These are phyloP conservation scores for Streptanthus diversifolius DNA, from an alignment of 345 rosid genomes.

Conservation along the genomic window DNA sequence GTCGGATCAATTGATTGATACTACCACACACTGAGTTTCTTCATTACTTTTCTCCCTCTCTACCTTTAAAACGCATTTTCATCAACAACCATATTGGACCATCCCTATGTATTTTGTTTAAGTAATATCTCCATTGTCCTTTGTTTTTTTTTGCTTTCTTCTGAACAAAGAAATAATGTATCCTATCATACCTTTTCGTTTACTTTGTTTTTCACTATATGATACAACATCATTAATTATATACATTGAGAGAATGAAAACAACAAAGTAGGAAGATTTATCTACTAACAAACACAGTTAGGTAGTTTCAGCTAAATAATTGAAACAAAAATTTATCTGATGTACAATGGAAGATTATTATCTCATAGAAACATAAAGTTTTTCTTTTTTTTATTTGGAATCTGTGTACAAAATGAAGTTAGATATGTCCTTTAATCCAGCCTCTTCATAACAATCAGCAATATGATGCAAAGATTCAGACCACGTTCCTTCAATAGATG, in stretches of 20 bases:
- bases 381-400: background rate
- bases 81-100: slow-evolving; percentile 11
- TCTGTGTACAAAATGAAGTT: slow-evolving; percentile 56
- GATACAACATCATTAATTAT: background rate
- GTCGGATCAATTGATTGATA: slow-evolving; percentile 55
- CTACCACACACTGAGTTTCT: background rate
- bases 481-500: slow-evolving; percentile 86
- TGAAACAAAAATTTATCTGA: background rate
- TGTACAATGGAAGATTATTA: background rate
- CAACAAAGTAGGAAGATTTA: slow-evolving; percentile 3
- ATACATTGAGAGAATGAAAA: background rate
- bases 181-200: background rate
- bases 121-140: slow-evolving; percentile 10
- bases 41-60: background rate
- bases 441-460: slow-evolving; percentile 70
- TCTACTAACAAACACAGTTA: background rate
- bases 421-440: slow-evolving; percentile 60
- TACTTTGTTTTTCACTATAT: background rate
- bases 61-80: background rate
- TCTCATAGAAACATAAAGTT: background rate
- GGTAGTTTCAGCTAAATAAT: background rate
- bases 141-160: background rate
- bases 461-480: slow-evolving; percentile 45
- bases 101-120: slow-evolving; percentile 15
- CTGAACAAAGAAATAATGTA: slow-evolving; percentile 29